Evolutionary conservation across 371 early-diverging fungal genomes (phyloP).

Genomic region (Saksenaea oblongispora): DNA sequence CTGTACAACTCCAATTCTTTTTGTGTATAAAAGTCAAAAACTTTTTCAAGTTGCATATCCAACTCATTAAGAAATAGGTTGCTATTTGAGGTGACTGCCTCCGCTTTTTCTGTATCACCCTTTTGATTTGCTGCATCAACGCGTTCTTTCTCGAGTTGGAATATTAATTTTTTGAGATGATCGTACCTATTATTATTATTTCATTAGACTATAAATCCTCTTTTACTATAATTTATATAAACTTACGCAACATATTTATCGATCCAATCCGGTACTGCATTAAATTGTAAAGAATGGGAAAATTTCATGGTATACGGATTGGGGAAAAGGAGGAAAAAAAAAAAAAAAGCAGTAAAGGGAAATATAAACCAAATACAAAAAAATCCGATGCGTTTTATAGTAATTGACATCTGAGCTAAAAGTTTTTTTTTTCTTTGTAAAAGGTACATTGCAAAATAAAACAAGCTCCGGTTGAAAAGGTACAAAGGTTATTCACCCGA

Average conservation of each 20-base stretch:
- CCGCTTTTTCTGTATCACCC: constrained; percentile 28
- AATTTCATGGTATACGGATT: constrained; percentile 76
- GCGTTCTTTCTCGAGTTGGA: constrained; percentile 85
- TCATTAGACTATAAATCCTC: background rate
- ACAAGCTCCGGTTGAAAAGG: constrained; percentile 1
- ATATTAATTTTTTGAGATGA: constrained; percentile 85
- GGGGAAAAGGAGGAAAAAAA: background rate
- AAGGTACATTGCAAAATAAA: background rate
- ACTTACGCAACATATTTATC: constrained; percentile 76
- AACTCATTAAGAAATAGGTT: constrained; percentile 63
- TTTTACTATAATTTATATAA: background rate
- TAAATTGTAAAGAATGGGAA: constrained; percentile 84
- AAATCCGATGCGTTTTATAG: constrained; percentile 3
- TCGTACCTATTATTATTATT: constrained; percentile 64
- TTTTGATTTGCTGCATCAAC: constrained; percentile 49
- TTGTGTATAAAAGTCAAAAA: constrained; percentile 76
- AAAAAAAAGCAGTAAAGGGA: background rate
- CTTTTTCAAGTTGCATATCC: constrained; percentile 81
- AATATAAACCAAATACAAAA: constrained; percentile 3
- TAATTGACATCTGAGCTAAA: constrained; percentile 1
- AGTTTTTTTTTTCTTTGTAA: background rate
- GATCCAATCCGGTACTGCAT: constrained; percentile 91
- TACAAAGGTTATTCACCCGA: background rate
- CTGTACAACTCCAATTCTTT: constrained; percentile 78
- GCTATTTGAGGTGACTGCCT: background rate